A percentile compares a stretch with the other conserved stretches of the same genome.
These are phyloP conservation scores for Neurospora cerealis DNA, from an alignment of 495 filamentous ascomycete species.

Conservation along the genomic window DNA sequence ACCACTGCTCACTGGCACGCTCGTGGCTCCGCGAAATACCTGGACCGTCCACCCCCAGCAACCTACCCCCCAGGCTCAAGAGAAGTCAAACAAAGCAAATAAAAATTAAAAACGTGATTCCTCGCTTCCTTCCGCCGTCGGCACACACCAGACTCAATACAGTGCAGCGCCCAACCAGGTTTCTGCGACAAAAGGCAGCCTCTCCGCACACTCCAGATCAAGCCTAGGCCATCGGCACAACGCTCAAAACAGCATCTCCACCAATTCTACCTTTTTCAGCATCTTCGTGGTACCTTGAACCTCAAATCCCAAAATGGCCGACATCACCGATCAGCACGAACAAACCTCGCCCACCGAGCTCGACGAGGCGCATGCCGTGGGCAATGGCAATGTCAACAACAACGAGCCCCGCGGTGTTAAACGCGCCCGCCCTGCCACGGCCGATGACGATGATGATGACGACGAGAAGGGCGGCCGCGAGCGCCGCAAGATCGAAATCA, in stretches of 20 bases:
- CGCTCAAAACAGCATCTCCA: slow-evolving; percentile 49
- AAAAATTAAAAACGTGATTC: slow-evolving; percentile 30
- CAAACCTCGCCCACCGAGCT: slow-evolving; percentile 49
- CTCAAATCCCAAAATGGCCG: slow-evolving; percentile 39
- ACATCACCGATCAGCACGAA: slow-evolving; percentile 53
- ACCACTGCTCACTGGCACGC: neutral
- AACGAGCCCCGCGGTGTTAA: slow-evolving; percentile 76
- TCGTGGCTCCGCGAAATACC: slow-evolving; percentile 18
- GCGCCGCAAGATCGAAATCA: slow-evolving; percentile 99
- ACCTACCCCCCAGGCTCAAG: slow-evolving; percentile 5
- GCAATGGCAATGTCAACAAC: slow-evolving; percentile 48
- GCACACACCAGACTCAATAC: slow-evolving; percentile 41
- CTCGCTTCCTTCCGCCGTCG: slow-evolving; percentile 36
- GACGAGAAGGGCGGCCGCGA: slow-evolving; percentile 98
- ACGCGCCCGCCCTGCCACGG: slow-evolving; percentile 69
- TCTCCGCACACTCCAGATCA: slow-evolving; percentile 47
- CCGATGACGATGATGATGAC: slow-evolving; percentile 96
- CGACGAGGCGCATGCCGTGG: slow-evolving; percentile 50
- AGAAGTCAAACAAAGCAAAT: slow-evolving; percentile 24
- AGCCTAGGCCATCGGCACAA: slow-evolving; percentile 50
- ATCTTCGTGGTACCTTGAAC: slow-evolving; percentile 38
- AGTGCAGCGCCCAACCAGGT: slow-evolving; percentile 44
- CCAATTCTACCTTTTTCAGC: slow-evolving; percentile 34
- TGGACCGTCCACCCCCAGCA: slow-evolving; percentile 9
- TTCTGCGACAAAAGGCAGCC: slow-evolving; percentile 40